phyloP scores from a whole-genome alignment of 805 yeast species.

The Candida coleopterorum region DNA sequence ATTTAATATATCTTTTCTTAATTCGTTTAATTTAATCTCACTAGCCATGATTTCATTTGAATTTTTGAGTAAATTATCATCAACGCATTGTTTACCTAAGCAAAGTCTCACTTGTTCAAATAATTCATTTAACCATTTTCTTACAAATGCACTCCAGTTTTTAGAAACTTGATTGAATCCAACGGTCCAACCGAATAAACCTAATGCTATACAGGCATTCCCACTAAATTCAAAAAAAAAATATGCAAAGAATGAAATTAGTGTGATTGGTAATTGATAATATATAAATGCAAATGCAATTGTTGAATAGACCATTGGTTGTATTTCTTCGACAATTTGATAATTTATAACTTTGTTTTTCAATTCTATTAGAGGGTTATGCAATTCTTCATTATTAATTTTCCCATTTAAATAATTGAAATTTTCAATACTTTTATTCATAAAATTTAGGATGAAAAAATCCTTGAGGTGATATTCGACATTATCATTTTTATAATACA shows the following conservation, averaged over 20 bases:
- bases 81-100: slow-evolving; percentile 31
- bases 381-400: slow-evolving; percentile 17
- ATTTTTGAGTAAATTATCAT: slow-evolving; percentile 33
- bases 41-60: slow-evolving; percentile 20
- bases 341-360: slow-evolving; percentile 27
- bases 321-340: slow-evolving; percentile 28
- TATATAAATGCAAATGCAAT: slow-evolving; percentile 26
- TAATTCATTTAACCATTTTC: slow-evolving; percentile 23
- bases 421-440: slow-evolving; percentile 34
- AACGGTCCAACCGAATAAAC: slow-evolving; percentile 33
- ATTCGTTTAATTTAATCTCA: slow-evolving; percentile 8
- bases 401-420: slow-evolving; percentile 37
- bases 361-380: slow-evolving; percentile 27
- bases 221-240: slow-evolving; percentile 28
- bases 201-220: slow-evolving; percentile 30
- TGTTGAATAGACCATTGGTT: slow-evolving; percentile 29
- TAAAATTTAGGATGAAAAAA: slow-evolving; percentile 28
- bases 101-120: slow-evolving; percentile 34
- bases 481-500: slow-evolving; percentile 39
- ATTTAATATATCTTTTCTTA: slow-evolving; percentile 8
- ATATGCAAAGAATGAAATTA: slow-evolving; percentile 26
- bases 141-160: slow-evolving; percentile 28
- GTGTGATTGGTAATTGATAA: slow-evolving; percentile 36
- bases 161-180: slow-evolving; percentile 40
- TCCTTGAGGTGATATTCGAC: slow-evolving; percentile 40